Conservation (phyloP, 192 early-diverging fungal species). For the Backusella tarrabulga region DNA sequence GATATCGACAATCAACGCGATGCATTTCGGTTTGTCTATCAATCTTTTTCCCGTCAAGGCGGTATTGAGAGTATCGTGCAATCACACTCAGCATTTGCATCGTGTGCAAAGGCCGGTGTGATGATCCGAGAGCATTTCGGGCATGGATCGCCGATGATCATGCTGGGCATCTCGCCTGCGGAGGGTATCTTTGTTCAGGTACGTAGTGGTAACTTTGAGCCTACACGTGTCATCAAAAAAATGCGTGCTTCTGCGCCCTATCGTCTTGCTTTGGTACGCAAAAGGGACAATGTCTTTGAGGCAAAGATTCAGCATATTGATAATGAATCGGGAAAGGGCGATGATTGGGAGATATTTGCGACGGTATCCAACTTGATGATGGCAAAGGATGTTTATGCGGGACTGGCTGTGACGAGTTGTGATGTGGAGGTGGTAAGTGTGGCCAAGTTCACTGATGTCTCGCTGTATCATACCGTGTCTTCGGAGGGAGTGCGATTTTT, state of each 20-base stretch:
- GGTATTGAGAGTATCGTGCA: slow-evolving; percentile 2
- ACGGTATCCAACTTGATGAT: neutral
- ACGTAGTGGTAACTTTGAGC: slow-evolving; percentile 1
- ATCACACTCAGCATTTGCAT: slow-evolving; percentile 31
- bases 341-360: slow-evolving; percentile 15
- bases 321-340: neutral
- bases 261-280: slow-evolving; percentile 16
- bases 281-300: slow-evolving; percentile 1
- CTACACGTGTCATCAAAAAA: slow-evolving; percentile 14
- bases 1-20: slow-evolving; percentile 18
- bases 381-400: slow-evolving; percentile 25
- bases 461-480: slow-evolving; percentile 4
- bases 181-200: slow-evolving; percentile 28
- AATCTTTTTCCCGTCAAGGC: neutral
- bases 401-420: slow-evolving; percentile 30
- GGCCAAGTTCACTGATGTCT: slow-evolving; percentile 27
- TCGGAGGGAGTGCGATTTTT: neutral
- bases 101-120: slow-evolving; percentile 30
- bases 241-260: slow-evolving; percentile 20
- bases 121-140: slow-evolving; percentile 35
- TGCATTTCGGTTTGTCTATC: slow-evolving; percentile 33
- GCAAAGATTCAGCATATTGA: slow-evolving; percentile 1
- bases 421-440: slow-evolving; percentile 28
- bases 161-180: slow-evolving; percentile 25
- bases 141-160: slow-evolving; percentile 17